Percentiles rank a stretch among this genome's conserved stretches.
phyloP scores from a whole-genome alignment of 2,329 filamentous ascomycete species.

The Claviceps quebecensis region DNA sequence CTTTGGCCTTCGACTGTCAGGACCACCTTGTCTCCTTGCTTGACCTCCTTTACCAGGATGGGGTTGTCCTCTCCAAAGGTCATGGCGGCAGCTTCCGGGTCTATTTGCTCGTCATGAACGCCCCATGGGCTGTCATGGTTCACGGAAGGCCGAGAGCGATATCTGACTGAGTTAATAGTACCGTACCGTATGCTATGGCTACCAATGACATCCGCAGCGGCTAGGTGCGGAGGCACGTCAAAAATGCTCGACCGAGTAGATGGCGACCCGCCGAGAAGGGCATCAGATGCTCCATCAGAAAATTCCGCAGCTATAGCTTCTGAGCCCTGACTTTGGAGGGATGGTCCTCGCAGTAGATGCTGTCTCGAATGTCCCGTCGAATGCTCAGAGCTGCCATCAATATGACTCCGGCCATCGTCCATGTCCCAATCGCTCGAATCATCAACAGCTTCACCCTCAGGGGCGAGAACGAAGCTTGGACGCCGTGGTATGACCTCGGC shows the following conservation, averaged over 20 bases:
- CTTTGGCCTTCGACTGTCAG: constrained; percentile 81
- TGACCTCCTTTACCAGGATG: constrained; percentile 75
- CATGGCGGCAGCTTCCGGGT: constrained; percentile 14
- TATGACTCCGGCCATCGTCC: constrained; percentile 26
- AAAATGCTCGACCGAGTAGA: constrained; percentile 33
- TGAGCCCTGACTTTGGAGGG: constrained; percentile 7
- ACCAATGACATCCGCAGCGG: constrained; percentile 54
- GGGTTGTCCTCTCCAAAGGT: constrained; percentile 35
- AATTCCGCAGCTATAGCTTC: constrained; percentile 33
- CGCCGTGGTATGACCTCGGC: constrained; percentile 72
- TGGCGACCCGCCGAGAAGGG: constrained; percentile 15
- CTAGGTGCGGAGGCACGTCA: constrained; percentile 44
- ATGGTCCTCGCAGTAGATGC: constrained; percentile 34
- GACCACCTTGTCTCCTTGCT: constrained; percentile 75
- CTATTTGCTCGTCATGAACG: constrained; percentile 21
- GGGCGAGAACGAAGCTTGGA: constrained; percentile 55
- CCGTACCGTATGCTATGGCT: constrained; percentile 51
- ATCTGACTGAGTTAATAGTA: constrained; percentile 23
- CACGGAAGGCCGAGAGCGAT: constrained; percentile 32
- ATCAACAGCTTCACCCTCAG: constrained; percentile 28
- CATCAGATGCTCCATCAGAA: constrained; percentile 24
- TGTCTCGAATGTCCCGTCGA: constrained; percentile 35
- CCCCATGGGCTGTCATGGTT: constrained; percentile 19
- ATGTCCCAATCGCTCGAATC: constrained; percentile 16
- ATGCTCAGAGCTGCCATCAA: constrained; percentile 21